These are phyloP conservation scores for Paxillus involutus DNA, from an alignment of 768 basidiomycete genomes.

Conservation along the genomic window DNA sequence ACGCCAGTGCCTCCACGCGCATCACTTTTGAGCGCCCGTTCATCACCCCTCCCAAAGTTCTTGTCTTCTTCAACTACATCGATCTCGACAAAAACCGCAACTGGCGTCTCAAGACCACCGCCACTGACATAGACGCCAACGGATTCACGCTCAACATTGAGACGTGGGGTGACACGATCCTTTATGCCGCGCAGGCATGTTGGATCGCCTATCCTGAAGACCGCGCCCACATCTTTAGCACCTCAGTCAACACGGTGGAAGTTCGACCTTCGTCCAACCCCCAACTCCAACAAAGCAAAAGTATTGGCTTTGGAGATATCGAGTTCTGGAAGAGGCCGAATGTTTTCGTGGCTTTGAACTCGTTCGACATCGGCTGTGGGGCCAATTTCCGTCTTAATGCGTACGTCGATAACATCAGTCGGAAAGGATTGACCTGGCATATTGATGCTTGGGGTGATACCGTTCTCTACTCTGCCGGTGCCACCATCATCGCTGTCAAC, in stretches of 20 bases:
- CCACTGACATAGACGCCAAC: slow-evolving; percentile 7
- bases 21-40: slow-evolving; percentile 13
- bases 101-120: slow-evolving; percentile 7
- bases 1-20: slow-evolving; percentile 1
- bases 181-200: slow-evolving; percentile 1
- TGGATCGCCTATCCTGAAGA: slow-evolving; percentile 23
- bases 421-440: slow-evolving; percentile 3
- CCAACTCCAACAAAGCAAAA: slow-evolving; percentile 2
- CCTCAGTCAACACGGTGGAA: slow-evolving; percentile 10
- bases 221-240: slow-evolving; percentile 16
- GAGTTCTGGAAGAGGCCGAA: slow-evolving; percentile 13
- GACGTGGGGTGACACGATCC: slow-evolving; percentile 8
- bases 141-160: slow-evolving; percentile 17
- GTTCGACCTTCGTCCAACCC: background rate
- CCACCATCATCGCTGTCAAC: too few relatives aligned
- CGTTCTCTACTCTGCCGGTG: background rate
- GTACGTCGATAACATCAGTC: slow-evolving; percentile 9
- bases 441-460: slow-evolving; percentile 14
- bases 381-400: slow-evolving; percentile 10
- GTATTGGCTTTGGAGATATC: slow-evolving; percentile 1
- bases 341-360: slow-evolving; percentile 21
- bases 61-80: slow-evolving; percentile 13
- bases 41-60: slow-evolving; percentile 13
- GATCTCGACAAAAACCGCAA: slow-evolving; percentile 6
- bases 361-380: slow-evolving; percentile 7